Conservation (phyloP, 495 filamentous ascomycete genomes). For the Hypoxylon subgilvum region DNA sequence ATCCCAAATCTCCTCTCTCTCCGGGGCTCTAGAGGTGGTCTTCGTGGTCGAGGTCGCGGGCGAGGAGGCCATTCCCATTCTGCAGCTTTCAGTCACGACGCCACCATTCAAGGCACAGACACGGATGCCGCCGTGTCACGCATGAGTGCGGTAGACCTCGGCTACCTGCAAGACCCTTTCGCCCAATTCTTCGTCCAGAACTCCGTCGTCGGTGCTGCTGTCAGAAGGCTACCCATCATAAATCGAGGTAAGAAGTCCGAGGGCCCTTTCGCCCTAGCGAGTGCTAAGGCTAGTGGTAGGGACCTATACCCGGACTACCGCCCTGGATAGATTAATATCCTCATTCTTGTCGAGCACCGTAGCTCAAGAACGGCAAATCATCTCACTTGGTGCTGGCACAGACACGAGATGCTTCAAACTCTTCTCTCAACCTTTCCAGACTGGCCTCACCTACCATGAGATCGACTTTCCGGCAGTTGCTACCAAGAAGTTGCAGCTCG, state of each 20-base stretch:
- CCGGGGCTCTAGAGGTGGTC: conserved; percentile 55
- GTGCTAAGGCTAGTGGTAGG: conserved; percentile 57
- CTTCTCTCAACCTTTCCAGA: conserved; percentile 42
- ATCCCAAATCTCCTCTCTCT: conserved; percentile 80
- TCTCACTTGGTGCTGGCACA: conserved; percentile 91
- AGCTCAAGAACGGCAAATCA: conserved; percentile 71
- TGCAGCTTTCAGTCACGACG: conserved; percentile 44
- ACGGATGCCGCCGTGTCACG: conserved; percentile 88
- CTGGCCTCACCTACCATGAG: conserved; percentile 80
- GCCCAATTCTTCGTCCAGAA: conserved; percentile 66
- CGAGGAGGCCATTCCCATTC: conserved; percentile 41
- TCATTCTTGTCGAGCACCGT: conserved; percentile 64
- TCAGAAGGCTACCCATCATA: conserved; percentile 81
- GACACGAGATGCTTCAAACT: conserved; percentile 87
- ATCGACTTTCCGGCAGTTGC: conserved; percentile 85
- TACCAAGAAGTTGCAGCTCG: conserved; percentile 59
- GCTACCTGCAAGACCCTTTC: conserved; percentile 84
- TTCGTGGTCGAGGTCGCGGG: conserved; percentile 50
- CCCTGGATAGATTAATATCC: conserved; percentile 79
- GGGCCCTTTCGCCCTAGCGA: conserved; percentile 19
- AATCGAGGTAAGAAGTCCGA: conserved; percentile 73
- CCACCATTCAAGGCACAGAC: conserved; percentile 84
- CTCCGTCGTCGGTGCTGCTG: conserved; percentile 40
- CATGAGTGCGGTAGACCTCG: conserved; percentile 84
- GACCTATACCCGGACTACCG: conserved; percentile 90